phyloP scores from a whole-genome alignment of 108 stramenopile genomes.

The Fragilariopsis cylindrus region DNA sequence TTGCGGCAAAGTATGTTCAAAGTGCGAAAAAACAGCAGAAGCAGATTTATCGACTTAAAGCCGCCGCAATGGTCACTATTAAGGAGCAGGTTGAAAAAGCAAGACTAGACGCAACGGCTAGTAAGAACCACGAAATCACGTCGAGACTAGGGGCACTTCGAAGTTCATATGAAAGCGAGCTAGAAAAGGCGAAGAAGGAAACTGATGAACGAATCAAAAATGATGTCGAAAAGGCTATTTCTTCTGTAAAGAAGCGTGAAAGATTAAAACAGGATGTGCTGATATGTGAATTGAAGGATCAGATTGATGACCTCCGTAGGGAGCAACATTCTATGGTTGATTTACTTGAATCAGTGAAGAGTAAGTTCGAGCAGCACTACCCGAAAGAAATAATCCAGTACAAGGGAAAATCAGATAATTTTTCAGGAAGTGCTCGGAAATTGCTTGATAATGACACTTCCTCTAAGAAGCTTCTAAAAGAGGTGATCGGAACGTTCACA shows the following conservation, averaged over 20 bases:
- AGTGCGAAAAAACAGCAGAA: slow-evolving; percentile 20
- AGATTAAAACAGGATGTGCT: slow-evolving; percentile 12
- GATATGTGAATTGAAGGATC: not conserved
- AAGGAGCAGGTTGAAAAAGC: slow-evolving; percentile 14
- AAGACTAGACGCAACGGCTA: not conserved
- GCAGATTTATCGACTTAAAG: slow-evolving; percentile 21
- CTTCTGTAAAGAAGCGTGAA: slow-evolving; percentile 1
- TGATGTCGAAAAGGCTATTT: slow-evolving; percentile 19
- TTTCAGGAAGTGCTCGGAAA: not conserved
- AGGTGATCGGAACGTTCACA: slow-evolving; percentile 23
- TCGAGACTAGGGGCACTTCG: slow-evolving; percentile 16
- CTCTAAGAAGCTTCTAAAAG: slow-evolving; percentile 11
- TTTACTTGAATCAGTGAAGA: slow-evolving; percentile 17
- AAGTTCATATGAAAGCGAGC: slow-evolving; percentile 29
- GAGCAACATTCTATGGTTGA: slow-evolving; percentile 13
- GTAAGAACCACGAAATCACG: slow-evolving; percentile 22
- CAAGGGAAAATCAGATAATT: not conserved
- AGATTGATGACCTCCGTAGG: slow-evolving; percentile 4
- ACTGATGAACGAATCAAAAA: not conserved
- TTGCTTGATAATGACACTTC: not conserved
- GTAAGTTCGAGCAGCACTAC: slow-evolving; percentile 15
- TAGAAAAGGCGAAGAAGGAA: slow-evolving; percentile 22
- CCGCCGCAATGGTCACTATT: slow-evolving; percentile 1
- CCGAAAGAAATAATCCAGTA: slow-evolving; percentile 17
- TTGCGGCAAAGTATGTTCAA: slow-evolving; percentile 27